Evolutionary conservation across 768 basidiomycete species (phyloP), one percentile per base, ranked within the genome.

Genomic region (Boletus bicolor): DNA sequence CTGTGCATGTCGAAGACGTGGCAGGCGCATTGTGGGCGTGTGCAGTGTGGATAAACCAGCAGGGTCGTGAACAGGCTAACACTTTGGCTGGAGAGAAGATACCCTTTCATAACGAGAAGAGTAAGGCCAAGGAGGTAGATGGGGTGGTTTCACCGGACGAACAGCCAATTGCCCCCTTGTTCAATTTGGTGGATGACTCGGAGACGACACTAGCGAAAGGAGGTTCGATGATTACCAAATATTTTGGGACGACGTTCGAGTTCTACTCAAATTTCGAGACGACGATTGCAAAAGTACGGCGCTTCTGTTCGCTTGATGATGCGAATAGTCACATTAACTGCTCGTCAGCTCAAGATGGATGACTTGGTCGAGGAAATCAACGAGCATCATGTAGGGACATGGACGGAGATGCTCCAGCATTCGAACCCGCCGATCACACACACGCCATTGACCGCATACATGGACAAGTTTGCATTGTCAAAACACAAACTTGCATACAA

Each of bases 111-210:
- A 89, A 87, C 57, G 86, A 91, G 52, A 89, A 87, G 74, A 80
- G 74, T 64, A 88, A 86, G 67, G 74, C 81, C 17, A 77, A 75
- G 52, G 83, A 84, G 44, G 82, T 89, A 26, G 78, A 82, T 37
- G 87, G 86, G 41, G 79, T 86, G 72, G 73, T 79, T 26, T 69
- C 81, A 8, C 77, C 81, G 24, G 78, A 82, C 49, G 72, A 75
- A 65, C 84, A 82, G 60, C 75, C 86, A 7, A 67, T 84, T 41
- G 91, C 86, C 1, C 89, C 91, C 3, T 59, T 93, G n/a, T 93
- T 94, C 73, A 91, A 93, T 67, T 67, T 94, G 62, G 91, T 85
- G 60, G 91, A 93, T 64, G 86, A 92, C 59, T 83, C 87, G 7
- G 77, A 89, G 44, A 84, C 79, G 60, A 89, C 89, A 6, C 74